Evolutionary conservation across 169 alveolate genomes (phyloP), one percentile per base, ranked within the genome.

Genomic region (Eimeria zaria): DNA sequence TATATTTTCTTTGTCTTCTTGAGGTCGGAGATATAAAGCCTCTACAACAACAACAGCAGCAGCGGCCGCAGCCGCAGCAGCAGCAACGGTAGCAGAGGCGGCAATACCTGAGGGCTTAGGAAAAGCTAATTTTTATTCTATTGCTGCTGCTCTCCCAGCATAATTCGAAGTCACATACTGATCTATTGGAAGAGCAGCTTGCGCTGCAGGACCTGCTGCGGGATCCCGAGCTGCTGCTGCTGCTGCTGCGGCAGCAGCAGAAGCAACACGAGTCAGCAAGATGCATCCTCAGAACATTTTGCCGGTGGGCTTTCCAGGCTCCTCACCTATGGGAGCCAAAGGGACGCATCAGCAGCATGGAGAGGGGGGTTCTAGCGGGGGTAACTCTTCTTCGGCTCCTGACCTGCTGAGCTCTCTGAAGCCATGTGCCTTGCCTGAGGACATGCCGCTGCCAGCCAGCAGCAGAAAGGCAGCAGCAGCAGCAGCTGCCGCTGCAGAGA

Each of bases 401-500:
- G 92, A 85, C 58, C 60, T 85, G 27, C 27, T 85, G 92, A 58
- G 48, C 58, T 58, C 92, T 24, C 78, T 85, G 30, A 85, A 85
- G 92, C 92, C 92, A 11, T 85, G 92, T 27, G 44, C 78, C 48
- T 51, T 85, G 39, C 92, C 92, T 22, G 80, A 85, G 78, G 92
- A 85, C 80, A 85, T 85, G 92, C 92, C 92, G 44, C 92, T 85
- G 0, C 92, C 92, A 0, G 92, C 60, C 48, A 85, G 92, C 92
- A 85, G 67, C 92, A 85, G 92, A 24, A 55, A 55, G 69, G 92
- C 92, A 58, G 92, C 80, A 58, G 92, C 92, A 85, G 92, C 92
- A 60, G 92, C 80, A 85, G 92, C 92, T 39, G 92, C 80, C 0
- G 78, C 92, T 11, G 92, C 92, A 39, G 92, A 30, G n/a, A 33